Conservation (phyloP, 495 filamentous ascomycete genomes). For the Alectoria sarmentosa region DNA sequence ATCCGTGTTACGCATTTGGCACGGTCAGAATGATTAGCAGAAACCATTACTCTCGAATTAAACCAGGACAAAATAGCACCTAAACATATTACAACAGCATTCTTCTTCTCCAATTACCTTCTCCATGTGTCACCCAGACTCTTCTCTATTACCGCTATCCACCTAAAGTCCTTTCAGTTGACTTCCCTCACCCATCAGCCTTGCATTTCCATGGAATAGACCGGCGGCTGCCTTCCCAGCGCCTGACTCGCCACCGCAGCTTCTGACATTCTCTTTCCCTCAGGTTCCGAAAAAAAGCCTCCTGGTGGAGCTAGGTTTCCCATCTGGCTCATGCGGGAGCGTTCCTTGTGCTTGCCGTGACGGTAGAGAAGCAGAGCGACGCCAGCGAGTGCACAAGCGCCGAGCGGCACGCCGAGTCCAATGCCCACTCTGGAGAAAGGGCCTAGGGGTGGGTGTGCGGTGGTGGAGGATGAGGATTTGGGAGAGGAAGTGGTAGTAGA, state of each 20-base stretch:
- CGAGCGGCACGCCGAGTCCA: not conserved
- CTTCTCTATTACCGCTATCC: not conserved
- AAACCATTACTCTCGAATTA: not conserved
- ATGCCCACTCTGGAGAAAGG: not conserved
- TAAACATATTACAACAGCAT: not conserved
- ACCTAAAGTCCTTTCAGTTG: not conserved
- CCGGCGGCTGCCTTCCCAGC: not conserved
- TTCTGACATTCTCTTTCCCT: not conserved
- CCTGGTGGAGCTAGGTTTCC: not conserved
- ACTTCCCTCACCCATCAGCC: not conserved
- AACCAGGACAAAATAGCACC: not conserved
- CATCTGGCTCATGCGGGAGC: not conserved
- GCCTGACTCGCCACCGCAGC: not conserved
- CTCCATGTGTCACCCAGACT: not conserved
- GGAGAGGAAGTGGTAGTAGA: not conserved
- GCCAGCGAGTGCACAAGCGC: not conserved
- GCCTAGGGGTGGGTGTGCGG: not conserved
- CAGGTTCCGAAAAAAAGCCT: not conserved
- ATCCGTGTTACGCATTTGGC: too few species aligned
- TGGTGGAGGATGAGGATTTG: not conserved
- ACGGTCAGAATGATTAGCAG: not conserved
- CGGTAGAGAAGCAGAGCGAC: not conserved
- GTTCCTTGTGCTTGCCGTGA: slow-evolving; percentile 3
- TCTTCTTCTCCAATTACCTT: not conserved
- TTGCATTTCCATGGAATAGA: slow-evolving; percentile 1